Base-by-base conservation (phyloP, 768 basidiomycete species). In the Suillus ampliporus region DNA sequence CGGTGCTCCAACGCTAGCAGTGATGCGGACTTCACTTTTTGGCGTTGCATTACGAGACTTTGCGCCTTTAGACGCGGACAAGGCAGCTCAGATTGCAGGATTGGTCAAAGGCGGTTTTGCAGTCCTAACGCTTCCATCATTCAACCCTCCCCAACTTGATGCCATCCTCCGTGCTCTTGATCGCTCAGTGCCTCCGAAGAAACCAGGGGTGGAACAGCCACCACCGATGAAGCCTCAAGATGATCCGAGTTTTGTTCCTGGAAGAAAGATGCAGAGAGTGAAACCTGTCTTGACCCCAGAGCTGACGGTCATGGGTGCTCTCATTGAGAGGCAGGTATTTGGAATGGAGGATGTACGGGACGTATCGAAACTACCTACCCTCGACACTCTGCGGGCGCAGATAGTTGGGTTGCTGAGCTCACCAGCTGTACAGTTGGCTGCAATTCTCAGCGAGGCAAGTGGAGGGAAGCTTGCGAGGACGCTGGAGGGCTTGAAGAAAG, bases 321-420 rank as follows among this genome's bases (percentile, higher is more conserved):
- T 97, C 58, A 82, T 96, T 64, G 95, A 96, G 70, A 88, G 88
- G 40, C 80, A 83, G 64, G 80, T 92, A 61, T 85, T 95, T 73
- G 79, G 86, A 57, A 81, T 85, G 21, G 75, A 81, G 11, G 82
- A 83, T 6, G 77, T 95, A 60, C 78, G 81, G 71, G 81, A 86
- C 15, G 85, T 95, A 5, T 85, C 89, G 37, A 86, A 87, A 68
- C 76, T 97, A 58, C 95, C 95, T 23, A 85, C 89, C 48, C 75
- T 97, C 69, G 90, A 91, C 43, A 88, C 86, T 3, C 75, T 97
- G 64, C 78, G 90, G 58, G 89, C 89, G 19, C 94, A 97, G 75
- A 83, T 98, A 61, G 89, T 96, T 15, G 95, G 95, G 9, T 65
- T 97, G 76, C 73, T 98, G 64, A 89, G 89, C 61, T 81, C 87